A percentile compares a stretch with the other conserved stretches of the same genome.
phyloP scores from a whole-genome alignment of 1,284 basidiomycete species.

The Moesziomyces sp. region DNA sequence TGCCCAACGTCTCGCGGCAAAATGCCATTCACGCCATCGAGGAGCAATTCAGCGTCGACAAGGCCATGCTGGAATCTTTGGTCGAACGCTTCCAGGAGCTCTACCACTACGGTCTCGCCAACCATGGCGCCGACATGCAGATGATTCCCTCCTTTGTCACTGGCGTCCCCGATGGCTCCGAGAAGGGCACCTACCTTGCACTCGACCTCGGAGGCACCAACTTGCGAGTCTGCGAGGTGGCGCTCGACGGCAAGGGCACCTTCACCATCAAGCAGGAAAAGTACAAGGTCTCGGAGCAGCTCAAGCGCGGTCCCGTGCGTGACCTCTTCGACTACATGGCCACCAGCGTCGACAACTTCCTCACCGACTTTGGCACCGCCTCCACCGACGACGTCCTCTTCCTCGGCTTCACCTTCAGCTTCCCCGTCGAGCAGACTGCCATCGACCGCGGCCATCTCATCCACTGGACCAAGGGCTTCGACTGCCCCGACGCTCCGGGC shows the following conservation, averaged over 20 bases:
- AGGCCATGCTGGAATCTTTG: constrained; percentile 45
- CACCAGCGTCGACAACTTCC: constrained; percentile 91
- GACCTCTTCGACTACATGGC: constrained; percentile 81
- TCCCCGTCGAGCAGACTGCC: constrained; percentile 93
- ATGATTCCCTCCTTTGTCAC: constrained; percentile 65
- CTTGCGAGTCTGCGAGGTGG: constrained; percentile 87
- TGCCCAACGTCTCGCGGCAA: constrained; percentile 39
- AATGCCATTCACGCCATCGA: constrained; percentile 44
- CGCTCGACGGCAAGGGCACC: constrained; percentile 85
- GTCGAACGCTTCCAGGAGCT: constrained; percentile 53
- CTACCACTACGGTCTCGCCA: constrained; percentile 53
- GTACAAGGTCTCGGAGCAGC: constrained; percentile 62
- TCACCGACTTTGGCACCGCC: constrained; percentile 76
- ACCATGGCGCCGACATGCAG: constrained; percentile 61
- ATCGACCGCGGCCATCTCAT: constrained; percentile 84
- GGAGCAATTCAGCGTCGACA: constrained; percentile 50
- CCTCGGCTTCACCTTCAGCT: constrained; percentile 80
- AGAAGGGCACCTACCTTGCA: constrained; percentile 63
- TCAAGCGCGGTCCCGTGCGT: constrained; percentile 56
- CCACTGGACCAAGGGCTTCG: constrained; percentile 68
- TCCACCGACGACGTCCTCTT: constrained; percentile 59
- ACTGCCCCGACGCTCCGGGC: constrained; percentile 76
- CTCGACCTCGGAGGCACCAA: constrained; percentile 65
- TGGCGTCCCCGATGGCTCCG: constrained; percentile 58
- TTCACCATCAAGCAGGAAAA: constrained; percentile 77